Evolutionary conservation across 1,284 basidiomycete species (phyloP), one percentile per base, ranked within the genome.

Genomic region (Heterobasidion irregulare): DNA sequence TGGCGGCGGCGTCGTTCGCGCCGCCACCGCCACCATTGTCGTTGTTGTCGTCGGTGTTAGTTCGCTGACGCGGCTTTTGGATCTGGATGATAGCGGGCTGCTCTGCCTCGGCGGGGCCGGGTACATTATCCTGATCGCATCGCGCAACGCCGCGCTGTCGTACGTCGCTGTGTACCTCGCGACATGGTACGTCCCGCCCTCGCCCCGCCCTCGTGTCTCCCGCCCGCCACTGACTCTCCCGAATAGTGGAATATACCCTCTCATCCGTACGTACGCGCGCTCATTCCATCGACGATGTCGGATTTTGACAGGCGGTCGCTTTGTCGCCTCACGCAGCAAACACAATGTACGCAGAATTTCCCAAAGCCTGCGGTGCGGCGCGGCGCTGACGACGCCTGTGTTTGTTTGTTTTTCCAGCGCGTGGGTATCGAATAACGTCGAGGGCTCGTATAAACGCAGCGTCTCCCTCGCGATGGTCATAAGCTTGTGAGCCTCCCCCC

Each of bases 391-490:
- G 26, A 26, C 26, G 26, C 26, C 26, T 26, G 26, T 2, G 5
- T 26, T 26, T 26, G 26, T 19, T 0, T 19, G 47, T 47, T 19
- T n/a, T 47, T 19, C 15, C 56, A 71, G 77, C 13, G 76, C 81
- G 16, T 79, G 79, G 72, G 72, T 78, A 1, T 74, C 76, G 9
- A 68, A 71, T 54, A 80, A 80, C 53, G 70, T 75, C 38, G 79
- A 83, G 61, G 75, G 87, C 7, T 77, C 80, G 0, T 90, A 89
- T 68, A 89, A 89, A 62, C 82, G 87, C 33, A 84, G 83, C 59
- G 86, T 88, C 2, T 77, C 84, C 0, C 70, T 89, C 19, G 88
- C 75, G 1, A 84, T 87, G 82, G 77, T 82, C 7, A 85, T 87
- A 55, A 77, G 80, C 56, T 80, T 77, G 81, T 82, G 58, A 61